Percentiles rank a stretch among this genome's conserved stretches.
These are phyloP conservation scores for Calocera cornea DNA, from an alignment of 768 basidiomycete genomes.

Conservation along the genomic window DNA sequence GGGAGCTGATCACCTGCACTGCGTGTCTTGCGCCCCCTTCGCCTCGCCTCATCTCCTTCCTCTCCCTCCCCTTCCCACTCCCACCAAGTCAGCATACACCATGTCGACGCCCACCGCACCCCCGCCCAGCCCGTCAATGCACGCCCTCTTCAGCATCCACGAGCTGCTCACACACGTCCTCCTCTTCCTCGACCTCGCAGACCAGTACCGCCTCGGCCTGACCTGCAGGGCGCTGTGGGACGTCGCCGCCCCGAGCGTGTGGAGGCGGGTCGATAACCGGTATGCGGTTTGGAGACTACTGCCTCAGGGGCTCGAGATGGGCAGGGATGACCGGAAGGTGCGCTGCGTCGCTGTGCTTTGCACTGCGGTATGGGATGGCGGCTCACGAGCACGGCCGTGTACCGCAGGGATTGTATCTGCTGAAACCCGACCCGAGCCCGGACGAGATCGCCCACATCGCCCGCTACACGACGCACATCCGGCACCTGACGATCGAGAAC, in stretches of 20 bases:
- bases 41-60: background rate
- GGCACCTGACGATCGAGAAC: conserved; percentile 1
- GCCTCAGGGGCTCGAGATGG: background rate
- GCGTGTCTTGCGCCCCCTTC: background rate
- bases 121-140: background rate
- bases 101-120: background rate
- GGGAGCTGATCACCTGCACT: no score
- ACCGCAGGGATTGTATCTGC: background rate
- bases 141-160: background rate
- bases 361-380: background rate
- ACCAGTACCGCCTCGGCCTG: background rate
- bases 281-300: background rate
- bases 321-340: background rate
- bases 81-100: no score
- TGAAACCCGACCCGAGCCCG: background rate
- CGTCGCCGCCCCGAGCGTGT: background rate
- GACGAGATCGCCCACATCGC: background rate
- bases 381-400: no score
- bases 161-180: background rate
- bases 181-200: background rate
- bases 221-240: background rate
- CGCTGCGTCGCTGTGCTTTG: background rate
- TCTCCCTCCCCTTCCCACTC: background rate
- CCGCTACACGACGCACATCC: background rate
- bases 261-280: background rate